Percentiles rank a stretch among this genome's conserved stretches.
Evolutionary conservation across 176 grass and related monocot species (phyloP).

Genomic region (Guadua angustifolia): DNA sequence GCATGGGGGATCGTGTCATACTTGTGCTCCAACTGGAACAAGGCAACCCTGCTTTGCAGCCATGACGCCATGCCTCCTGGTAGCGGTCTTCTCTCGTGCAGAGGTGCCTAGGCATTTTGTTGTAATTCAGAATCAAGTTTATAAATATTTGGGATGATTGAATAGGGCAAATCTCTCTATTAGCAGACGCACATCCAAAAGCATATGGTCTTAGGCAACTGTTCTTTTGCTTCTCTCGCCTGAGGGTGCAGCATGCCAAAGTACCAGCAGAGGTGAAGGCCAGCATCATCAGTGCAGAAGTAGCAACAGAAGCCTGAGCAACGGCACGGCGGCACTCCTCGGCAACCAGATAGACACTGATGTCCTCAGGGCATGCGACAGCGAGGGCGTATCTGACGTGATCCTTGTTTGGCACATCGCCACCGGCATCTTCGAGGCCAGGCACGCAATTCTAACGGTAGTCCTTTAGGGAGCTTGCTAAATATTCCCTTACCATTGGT

Average conservation of each 20-base stretch:
- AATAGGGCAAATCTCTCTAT: no score
- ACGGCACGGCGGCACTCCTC: neutral
- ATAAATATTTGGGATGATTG: no score
- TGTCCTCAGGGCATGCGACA: neutral
- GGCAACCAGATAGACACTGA: neutral
- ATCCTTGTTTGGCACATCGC: constrained; percentile 24
- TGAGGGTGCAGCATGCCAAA: no score
- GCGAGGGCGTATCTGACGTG: neutral
- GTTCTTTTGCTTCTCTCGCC: no score
- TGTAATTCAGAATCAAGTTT: no score
- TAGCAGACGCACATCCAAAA: no score
- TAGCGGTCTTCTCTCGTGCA: neutral
- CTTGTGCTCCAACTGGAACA: constrained; percentile 9
- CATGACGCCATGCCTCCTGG: neutral
- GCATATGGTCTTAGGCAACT: no score
- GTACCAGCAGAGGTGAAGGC: no score
- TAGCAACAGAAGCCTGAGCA: neutral
- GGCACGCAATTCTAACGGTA: neutral
- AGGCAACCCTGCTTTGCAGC: neutral
- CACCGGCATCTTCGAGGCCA: neutral
- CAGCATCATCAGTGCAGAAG: no score
- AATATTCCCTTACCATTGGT: no score
- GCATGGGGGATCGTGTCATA: constrained; percentile 5
- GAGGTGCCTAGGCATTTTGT: neutral
- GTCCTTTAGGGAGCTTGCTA: neutral